These are phyloP conservation scores for Lunularia cruciata DNA, from an alignment of 225 moss, liverwort and hornwort genomes.

Conservation along the genomic window DNA sequence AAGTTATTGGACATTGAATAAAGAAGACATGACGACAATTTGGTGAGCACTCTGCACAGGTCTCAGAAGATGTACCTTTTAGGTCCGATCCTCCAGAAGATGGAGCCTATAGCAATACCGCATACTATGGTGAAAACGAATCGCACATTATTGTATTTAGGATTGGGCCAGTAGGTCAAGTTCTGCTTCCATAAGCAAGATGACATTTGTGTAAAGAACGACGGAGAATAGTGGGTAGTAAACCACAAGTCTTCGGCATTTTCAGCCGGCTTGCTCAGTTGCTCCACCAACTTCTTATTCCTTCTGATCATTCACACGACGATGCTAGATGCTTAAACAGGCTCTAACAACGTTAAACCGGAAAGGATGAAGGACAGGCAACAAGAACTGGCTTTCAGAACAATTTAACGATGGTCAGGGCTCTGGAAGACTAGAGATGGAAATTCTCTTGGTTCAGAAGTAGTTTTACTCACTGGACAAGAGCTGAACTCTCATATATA, in stretches of 20 bases:
- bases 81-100: constrained; percentile 71
- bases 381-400: too few species aligned
- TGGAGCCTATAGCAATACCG: constrained; percentile 66
- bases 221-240: constrained; percentile 57
- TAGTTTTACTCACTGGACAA: constrained; percentile 24
- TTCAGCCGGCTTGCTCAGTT: constrained; percentile 48
- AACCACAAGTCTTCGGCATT: constrained; percentile 54
- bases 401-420: too few species aligned
- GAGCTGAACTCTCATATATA: constrained; percentile 28
- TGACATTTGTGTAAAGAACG: constrained; percentile 61
- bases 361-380: too few species aligned
- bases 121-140: constrained; percentile 52
- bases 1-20: neutral
- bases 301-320: constrained; percentile 32
- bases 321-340: too few species aligned
- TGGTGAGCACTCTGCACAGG: neutral
- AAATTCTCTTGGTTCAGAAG: too few species aligned
- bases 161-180: constrained; percentile 78
- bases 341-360: too few species aligned
- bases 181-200: constrained; percentile 88
- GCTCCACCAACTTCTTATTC: constrained; percentile 55
- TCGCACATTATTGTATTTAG: constrained; percentile 69
- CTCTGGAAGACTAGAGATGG: too few species aligned
- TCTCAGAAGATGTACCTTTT: constrained; percentile 42
- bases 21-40: neutral